Conservation (phyloP, 2,329 filamentous ascomycete species). For the Pseudogymnoascus sp. region DNA sequence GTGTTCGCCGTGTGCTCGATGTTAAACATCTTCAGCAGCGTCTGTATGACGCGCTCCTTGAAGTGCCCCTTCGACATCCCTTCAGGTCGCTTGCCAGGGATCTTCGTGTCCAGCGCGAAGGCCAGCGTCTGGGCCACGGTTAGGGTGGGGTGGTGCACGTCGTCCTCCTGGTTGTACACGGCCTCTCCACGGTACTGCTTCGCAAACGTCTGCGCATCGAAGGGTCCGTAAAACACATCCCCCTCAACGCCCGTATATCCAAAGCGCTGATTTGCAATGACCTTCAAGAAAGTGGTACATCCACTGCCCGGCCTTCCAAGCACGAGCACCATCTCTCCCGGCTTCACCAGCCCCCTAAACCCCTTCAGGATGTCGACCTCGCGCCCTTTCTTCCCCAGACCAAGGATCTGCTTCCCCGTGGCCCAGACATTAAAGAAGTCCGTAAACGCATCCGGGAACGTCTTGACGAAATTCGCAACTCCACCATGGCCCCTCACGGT, state of each 20-base stretch:
- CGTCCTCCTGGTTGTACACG: slow-evolving; percentile 45
- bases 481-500: slow-evolving; percentile 70
- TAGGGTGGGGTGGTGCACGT: slow-evolving; percentile 41
- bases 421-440: slow-evolving; percentile 53
- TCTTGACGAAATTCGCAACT: slow-evolving; percentile 58
- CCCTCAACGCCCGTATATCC: slow-evolving; percentile 52
- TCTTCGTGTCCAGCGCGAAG: slow-evolving; percentile 48
- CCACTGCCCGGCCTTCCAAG: slow-evolving; percentile 60
- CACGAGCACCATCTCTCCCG: slow-evolving; percentile 64
- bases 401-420: slow-evolving; percentile 42
- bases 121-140: slow-evolving; percentile 44
- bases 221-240: slow-evolving; percentile 46
- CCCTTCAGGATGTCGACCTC: slow-evolving; percentile 56
- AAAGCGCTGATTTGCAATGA: slow-evolving; percentile 54
- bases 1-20: slow-evolving; percentile 47
- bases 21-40: slow-evolving; percentile 32
- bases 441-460: slow-evolving; percentile 60
- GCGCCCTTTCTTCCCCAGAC: slow-evolving; percentile 45
- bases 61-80: slow-evolving; percentile 29
- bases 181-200: slow-evolving; percentile 47
- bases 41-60: slow-evolving; percentile 45
- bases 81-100: slow-evolving; percentile 45
- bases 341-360: slow-evolving; percentile 59
- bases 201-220: slow-evolving; percentile 32
- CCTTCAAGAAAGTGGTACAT: slow-evolving; percentile 63